A percentile compares a stretch with the other conserved stretches of the same genome.
phyloP scores from a whole-genome alignment of 768 basidiomycete species.

The Macrolepiota albuminosa region DNA sequence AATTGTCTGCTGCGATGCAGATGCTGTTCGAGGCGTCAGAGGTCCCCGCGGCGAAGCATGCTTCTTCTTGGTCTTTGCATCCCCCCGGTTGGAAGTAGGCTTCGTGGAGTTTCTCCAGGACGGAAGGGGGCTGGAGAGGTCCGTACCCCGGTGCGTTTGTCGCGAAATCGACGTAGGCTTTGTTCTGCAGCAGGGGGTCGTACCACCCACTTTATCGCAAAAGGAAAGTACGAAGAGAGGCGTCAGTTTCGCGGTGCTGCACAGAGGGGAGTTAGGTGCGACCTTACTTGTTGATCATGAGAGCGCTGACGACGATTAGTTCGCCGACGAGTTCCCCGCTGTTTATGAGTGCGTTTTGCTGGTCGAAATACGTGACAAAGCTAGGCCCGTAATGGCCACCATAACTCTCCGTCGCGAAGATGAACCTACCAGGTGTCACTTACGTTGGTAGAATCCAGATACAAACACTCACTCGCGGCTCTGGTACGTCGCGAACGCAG shows the following conservation, averaged over 20 bases:
- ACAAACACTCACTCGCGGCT: constrained; percentile 42
- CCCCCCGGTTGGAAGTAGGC: constrained; percentile 45
- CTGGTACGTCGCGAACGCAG: constrained; percentile 44
- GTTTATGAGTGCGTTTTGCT: constrained; percentile 53
- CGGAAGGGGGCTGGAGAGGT: constrained; percentile 44
- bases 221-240: too few relatives aligned
- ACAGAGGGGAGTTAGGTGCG: too few relatives aligned
- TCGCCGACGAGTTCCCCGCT: constrained; percentile 42
- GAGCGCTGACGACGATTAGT: constrained; percentile 47
- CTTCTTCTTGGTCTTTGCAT: constrained; percentile 49
- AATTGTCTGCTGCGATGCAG: constrained; percentile 46
- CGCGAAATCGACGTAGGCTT: constrained; percentile 58
- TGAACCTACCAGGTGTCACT: constrained; percentile 31
- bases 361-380: constrained; percentile 60
- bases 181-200: constrained; percentile 59
- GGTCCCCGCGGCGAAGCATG: constrained; percentile 53
- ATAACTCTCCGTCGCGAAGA: constrained; percentile 63
- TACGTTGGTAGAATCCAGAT: too few relatives aligned
- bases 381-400: constrained; percentile 65
- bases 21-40: constrained; percentile 40
- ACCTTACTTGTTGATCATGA: constrained; percentile 61
- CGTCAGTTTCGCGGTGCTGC: too few relatives aligned
- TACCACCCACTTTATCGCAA: constrained; percentile 48
- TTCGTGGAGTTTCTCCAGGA: constrained; percentile 41
- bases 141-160: constrained; percentile 64